Percentiles rank a stretch among this genome's conserved stretches.
Conservation (phyloP, 345 rosid species). For the Crucihimalaya himalaica region DNA sequence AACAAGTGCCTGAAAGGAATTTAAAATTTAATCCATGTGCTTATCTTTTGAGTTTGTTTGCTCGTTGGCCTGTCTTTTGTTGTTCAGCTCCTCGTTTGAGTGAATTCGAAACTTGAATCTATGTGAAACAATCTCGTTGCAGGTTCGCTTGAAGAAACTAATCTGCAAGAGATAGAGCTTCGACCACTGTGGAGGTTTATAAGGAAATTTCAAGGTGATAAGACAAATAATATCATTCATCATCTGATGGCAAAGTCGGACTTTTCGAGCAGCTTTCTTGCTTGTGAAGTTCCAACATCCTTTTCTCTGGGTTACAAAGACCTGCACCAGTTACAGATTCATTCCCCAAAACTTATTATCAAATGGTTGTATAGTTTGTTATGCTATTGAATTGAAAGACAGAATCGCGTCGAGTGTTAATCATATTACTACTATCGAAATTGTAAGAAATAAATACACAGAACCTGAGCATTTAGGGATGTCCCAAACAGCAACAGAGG, state of each 20-base stretch:
- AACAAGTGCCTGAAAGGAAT: too few species aligned
- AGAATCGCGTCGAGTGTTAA: background rate
- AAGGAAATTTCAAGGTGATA: background rate
- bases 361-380: constrained; percentile 7
- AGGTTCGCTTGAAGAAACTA: background rate
- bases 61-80: background rate
- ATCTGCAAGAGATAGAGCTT: constrained; percentile 6
- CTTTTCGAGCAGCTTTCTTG: constrained; percentile 69
- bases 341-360: background rate
- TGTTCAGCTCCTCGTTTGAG: background rate
- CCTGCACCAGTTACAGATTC: constrained; percentile 48
- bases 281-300: constrained; percentile 77
- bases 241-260: constrained; percentile 70
- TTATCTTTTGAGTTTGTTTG: background rate
- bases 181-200: background rate
- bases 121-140: constrained; percentile 1
- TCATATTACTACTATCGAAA: background rate
- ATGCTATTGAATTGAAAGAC: background rate
- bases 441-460: background rate
- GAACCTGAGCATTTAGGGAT: constrained; percentile 94
- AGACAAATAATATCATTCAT: constrained; percentile 41
- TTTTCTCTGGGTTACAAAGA: constrained; percentile 74
- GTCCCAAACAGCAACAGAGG: constrained; percentile 92
- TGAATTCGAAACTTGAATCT: background rate
- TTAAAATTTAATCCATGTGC: background rate